phyloP scores from a whole-genome alignment of 441 rosid genomes.

The Jatropha podagrica region DNA sequence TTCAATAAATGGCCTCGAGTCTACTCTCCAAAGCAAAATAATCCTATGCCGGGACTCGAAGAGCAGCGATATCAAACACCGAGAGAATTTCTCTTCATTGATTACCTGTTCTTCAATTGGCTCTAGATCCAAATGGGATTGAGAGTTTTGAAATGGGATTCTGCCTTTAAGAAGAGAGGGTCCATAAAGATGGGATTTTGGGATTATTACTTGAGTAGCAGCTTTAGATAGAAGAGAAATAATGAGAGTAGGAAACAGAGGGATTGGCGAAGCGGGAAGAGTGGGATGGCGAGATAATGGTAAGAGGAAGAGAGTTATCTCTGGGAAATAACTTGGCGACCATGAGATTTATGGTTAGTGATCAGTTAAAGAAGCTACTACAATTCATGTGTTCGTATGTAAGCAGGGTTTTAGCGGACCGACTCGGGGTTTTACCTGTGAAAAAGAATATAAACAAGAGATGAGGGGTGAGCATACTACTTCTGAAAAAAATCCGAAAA shows the following conservation, averaged over 20 bases:
- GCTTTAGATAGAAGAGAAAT: conserved; percentile 38
- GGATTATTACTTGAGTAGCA: background rate
- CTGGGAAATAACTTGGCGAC: conserved; percentile 42
- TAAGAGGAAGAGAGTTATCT: conserved; percentile 34
- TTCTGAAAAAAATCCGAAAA: too few relatives aligned
- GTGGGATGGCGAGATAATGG: conserved; percentile 29
- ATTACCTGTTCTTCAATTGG: conserved; percentile 18
- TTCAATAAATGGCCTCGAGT: conserved; percentile 92
- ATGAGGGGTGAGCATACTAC: too few relatives aligned
- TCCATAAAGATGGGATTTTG: conserved; percentile 49
- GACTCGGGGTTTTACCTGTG: too few relatives aligned
- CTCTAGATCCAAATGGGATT: conserved; percentile 6
- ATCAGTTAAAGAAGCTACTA: background rate
- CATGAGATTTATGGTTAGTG: conserved; percentile 28
- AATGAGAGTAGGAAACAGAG: conserved; percentile 25
- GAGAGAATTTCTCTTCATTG: conserved; percentile 55
- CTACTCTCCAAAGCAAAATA: conserved; percentile 74
- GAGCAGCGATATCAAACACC: conserved; percentile 66
- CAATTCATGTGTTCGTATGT: too few relatives aligned
- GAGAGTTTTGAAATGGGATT: conserved; percentile 27
- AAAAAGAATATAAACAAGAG: too few relatives aligned
- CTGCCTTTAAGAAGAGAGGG: conserved; percentile 75
- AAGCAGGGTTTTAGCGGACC: too few relatives aligned
- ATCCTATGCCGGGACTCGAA: conserved; percentile 70
- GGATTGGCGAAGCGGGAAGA: conserved; percentile 27